Evolutionary conservation across 495 filamentous ascomycete genomes (phyloP).

Genomic region (Xylaria castorea): DNA sequence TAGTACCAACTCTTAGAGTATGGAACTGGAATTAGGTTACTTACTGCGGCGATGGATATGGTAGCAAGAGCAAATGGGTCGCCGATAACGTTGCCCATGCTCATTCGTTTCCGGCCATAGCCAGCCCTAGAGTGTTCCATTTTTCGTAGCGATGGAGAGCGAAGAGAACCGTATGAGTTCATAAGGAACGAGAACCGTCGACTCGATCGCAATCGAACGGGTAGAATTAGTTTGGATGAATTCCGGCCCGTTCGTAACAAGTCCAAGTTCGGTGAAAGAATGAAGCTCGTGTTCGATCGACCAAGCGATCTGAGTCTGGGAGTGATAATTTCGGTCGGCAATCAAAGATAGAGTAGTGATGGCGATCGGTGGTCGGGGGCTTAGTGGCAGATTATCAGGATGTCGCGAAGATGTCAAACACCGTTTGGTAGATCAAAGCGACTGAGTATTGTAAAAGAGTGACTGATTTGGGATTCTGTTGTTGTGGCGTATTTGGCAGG

Average conservation of each 20-base stretch:
- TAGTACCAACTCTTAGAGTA: constrained; percentile 10
- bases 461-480: neutral
- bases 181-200: constrained; percentile 55
- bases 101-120: constrained; percentile 67
- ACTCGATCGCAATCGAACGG: constrained; percentile 26
- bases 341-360: neutral
- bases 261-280: neutral
- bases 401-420: constrained; percentile 4
- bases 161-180: constrained; percentile 75
- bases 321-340: neutral
- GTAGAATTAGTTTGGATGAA: constrained; percentile 24
- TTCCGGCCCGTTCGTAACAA: constrained; percentile 19
- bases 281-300: neutral
- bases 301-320: neutral
- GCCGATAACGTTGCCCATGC: constrained; percentile 86
- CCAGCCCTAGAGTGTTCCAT: constrained; percentile 71
- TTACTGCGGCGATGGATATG: constrained; percentile 86
- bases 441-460: constrained; percentile 8
- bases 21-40: constrained; percentile 40
- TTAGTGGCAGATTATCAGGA: neutral
- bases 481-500: neutral
- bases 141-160: constrained; percentile 79
- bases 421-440: neutral
- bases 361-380: neutral
- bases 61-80: constrained; percentile 97